phyloP scores from a whole-genome alignment of 2,329 filamentous ascomycete genomes.

The Ophiosphaerella korrae region DNA sequence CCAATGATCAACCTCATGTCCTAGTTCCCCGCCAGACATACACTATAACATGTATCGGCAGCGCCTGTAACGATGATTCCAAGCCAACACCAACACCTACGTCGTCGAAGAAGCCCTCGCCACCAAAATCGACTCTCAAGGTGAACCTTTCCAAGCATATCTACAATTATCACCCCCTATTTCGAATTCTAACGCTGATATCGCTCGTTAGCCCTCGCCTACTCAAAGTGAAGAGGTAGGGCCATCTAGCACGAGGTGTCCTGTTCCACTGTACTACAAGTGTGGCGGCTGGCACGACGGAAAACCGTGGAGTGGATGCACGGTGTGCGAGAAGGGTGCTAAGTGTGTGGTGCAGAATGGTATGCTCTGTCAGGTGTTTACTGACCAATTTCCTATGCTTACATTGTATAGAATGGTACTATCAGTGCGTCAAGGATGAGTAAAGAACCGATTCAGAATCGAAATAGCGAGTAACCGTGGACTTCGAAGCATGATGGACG shows the following conservation, averaged over 20 bases:
- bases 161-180: too few species aligned
- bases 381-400: neutral
- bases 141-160: neutral
- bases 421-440: conserved; percentile 35
- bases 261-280: conserved; percentile 39
- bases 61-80: conserved; percentile 14
- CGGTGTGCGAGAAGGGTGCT: conserved; percentile 31
- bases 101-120: conserved; percentile 7
- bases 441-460: neutral
- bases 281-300: conserved; percentile 35
- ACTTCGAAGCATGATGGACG: neutral
- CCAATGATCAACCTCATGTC: conserved; percentile 10
- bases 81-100: conserved; percentile 12
- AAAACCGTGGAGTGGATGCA: conserved; percentile 35
- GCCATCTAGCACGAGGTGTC: conserved; percentile 37
- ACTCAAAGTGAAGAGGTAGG: conserved; percentile 21
- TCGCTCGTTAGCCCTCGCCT: conserved; percentile 9
- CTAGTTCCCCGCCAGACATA: conserved; percentile 33
- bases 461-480: neutral
- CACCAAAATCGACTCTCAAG: conserved; percentile 11
- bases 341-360: conserved; percentile 37
- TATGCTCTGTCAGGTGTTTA: conserved; percentile 12
- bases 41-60: conserved; percentile 35
- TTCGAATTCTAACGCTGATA: conserved; percentile 7
- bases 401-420: conserved; percentile 28